A percentile compares a stretch with the other conserved stretches of the same genome.
Evolutionary conservation across 192 early-diverging fungal species (phyloP).

Genomic region (Coemansia aciculifera): DNA sequence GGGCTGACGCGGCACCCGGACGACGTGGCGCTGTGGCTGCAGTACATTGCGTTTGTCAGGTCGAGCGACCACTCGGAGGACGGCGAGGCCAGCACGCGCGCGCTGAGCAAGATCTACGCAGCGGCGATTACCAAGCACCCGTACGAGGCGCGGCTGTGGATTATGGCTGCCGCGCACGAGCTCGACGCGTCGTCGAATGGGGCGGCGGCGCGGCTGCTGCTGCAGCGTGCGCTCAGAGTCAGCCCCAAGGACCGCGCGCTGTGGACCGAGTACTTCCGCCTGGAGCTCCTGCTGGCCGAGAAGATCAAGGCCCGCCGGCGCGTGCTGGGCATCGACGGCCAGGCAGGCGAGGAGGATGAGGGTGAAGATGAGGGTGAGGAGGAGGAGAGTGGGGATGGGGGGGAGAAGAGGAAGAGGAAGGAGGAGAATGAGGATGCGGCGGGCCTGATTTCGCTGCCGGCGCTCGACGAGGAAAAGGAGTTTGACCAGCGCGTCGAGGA

Average conservation of each 20-base stretch:
- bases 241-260: conserved; percentile 70
- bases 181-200: conserved; percentile 83
- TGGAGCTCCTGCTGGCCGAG: conserved; percentile 87
- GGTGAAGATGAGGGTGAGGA: conserved; percentile 23
- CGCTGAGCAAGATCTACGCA: conserved; percentile 74
- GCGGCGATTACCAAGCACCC: conserved; percentile 88
- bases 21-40: conserved; percentile 83
- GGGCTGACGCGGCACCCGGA: conserved; percentile 75
- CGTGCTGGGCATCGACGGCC: conserved; percentile 68
- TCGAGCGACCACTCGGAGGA: conserved; percentile 21
- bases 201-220: conserved; percentile 70
- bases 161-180: conserved; percentile 88
- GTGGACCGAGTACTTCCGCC: conserved; percentile 92
- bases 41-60: conserved; percentile 87
- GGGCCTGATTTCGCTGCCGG: conserved; percentile 58
- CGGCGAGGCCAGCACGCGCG: conserved; percentile 41
- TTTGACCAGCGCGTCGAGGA: conserved; percentile 51
- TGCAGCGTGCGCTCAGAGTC: conserved; percentile 84
- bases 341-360: conserved; percentile 35
- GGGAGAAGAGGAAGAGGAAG: too few species aligned
- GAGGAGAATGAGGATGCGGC: neutral
- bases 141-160: conserved; percentile 79
- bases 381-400: too few species aligned
- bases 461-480: conserved; percentile 55
- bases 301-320: conserved; percentile 80